These are phyloP conservation scores for Mycena latifolia DNA, from an alignment of 768 basidiomycete genomes.

Conservation along the genomic window DNA sequence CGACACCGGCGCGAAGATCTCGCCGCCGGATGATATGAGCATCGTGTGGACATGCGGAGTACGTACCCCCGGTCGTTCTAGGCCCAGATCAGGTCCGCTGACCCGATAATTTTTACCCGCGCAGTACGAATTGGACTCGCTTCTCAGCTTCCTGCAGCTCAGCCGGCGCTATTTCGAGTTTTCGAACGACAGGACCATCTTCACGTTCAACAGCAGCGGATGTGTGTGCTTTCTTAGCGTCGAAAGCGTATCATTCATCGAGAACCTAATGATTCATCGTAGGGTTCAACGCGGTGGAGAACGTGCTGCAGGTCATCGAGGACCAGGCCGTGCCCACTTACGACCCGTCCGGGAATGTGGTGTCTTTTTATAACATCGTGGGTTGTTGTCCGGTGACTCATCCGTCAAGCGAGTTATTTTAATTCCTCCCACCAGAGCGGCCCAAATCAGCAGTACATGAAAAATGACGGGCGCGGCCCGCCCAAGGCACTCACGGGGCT, in stretches of 20 bases:
- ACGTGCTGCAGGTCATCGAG: conserved; percentile 26
- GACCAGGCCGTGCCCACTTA: conserved; percentile 31
- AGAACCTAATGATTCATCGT: too few relatives aligned
- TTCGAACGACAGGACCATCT: conserved; percentile 61
- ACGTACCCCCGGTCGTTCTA: conserved; percentile 6
- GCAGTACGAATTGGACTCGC: conserved; percentile 67
- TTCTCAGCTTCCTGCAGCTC: conserved; percentile 67
- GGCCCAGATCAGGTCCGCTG: background rate
- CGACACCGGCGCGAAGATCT: conserved; percentile 20
- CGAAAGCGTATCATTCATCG: too few relatives aligned
- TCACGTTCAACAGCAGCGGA: conserved; percentile 50
- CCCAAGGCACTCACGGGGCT: conserved; percentile 32
- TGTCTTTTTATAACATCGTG: conserved; percentile 35
- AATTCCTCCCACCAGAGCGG: conserved; percentile 22
- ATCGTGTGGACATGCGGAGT: conserved; percentile 72
- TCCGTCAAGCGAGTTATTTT: background rate
- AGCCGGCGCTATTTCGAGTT: conserved; percentile 62
- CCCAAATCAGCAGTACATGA: conserved; percentile 37
- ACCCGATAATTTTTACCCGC: background rate
- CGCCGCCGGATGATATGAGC: conserved; percentile 57
- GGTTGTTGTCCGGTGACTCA: background rate
- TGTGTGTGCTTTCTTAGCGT: conserved; percentile 47
- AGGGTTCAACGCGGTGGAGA: conserved; percentile 35
- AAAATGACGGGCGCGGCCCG: conserved; percentile 33
- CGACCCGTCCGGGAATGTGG: conserved; percentile 22